Evolutionary conservation across 116 monocot genomes (phyloP).

Genomic region (Posidonia oceanica): DNA sequence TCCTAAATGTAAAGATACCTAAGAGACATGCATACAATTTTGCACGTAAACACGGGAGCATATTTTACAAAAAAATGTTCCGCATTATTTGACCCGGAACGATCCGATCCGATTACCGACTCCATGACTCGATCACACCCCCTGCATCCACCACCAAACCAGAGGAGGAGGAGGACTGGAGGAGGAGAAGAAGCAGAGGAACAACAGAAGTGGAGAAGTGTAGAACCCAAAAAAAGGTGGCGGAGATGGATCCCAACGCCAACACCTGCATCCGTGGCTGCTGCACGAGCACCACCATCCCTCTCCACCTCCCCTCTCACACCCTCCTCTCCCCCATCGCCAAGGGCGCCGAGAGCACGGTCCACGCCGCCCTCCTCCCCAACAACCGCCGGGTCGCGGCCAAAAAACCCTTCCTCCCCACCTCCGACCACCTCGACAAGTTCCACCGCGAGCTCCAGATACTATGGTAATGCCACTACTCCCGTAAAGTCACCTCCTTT

Average conservation of each 20-base stretch:
- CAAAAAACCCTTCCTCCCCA: conserved; percentile 83
- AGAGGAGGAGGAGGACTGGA: too few species aligned
- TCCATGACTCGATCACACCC: too few species aligned
- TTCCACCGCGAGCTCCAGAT: conserved; percentile 81
- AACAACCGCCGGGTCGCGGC: conserved; percentile 56
- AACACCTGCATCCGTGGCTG: conserved; percentile 85
- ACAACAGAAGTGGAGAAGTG: too few species aligned
- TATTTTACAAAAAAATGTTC: too few species aligned
- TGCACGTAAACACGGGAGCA: too few species aligned
- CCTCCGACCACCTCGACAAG: conserved; percentile 78
- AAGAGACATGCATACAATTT: too few species aligned
- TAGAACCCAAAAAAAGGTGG: conserved; percentile 7
- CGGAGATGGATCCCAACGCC: conserved; percentile 23
- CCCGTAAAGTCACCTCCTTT: not conserved
- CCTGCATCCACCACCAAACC: too few species aligned
- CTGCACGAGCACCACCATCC: conserved; percentile 62
- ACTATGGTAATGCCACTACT: conserved; percentile 40
- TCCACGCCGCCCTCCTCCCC: conserved; percentile 55
- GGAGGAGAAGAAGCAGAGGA: too few species aligned
- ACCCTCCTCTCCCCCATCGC: conserved; percentile 63
- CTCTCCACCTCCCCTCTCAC: conserved; percentile 67
- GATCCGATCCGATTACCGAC: too few species aligned
- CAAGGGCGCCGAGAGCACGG: conserved; percentile 77
- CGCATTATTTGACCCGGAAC: too few species aligned
- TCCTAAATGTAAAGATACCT: too few species aligned